Conservation (phyloP, 306 rosid species). For the Pterocarpus macrocarpus region DNA sequence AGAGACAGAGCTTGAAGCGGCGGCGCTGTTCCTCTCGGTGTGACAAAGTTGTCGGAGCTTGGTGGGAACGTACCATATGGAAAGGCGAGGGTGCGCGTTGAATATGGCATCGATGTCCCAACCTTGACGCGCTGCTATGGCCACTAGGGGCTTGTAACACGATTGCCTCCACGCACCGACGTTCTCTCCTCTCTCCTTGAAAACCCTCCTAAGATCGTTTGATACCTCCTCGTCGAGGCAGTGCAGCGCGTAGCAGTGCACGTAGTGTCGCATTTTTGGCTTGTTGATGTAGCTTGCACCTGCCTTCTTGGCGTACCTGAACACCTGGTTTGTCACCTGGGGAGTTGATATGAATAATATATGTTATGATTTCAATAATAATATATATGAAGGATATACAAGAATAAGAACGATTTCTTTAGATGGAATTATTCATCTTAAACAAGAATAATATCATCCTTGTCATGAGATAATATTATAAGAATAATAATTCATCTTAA, state of each 20-base stretch:
- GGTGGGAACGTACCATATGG: conserved; percentile 94
- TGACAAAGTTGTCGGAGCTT: conserved; percentile 97
- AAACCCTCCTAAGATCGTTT: conserved; percentile 68
- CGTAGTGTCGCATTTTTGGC: conserved; percentile 99
- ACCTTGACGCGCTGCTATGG: conserved; percentile 77
- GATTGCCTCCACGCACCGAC: conserved; percentile 95
- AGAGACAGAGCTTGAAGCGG: conserved; percentile 66
- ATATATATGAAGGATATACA: too few relatives aligned
- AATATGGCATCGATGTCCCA: conserved; percentile 97
- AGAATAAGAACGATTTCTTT: too few relatives aligned
- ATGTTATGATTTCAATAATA: too few relatives aligned
- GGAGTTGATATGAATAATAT: neutral
- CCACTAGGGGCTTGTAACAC: conserved; percentile 84
- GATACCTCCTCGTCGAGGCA: conserved; percentile 85
- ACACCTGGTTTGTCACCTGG: conserved; percentile 93
- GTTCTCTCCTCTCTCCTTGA: conserved; percentile 86
- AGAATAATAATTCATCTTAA: too few relatives aligned
- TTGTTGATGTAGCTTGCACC: conserved; percentile 97
- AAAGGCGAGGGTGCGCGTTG: conserved; percentile 80
- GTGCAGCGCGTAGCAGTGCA: conserved; percentile 92
- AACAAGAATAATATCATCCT: too few relatives aligned
- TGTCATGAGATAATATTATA: too few relatives aligned
- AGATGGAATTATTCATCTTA: too few relatives aligned
- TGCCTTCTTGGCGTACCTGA: conserved; percentile 83
- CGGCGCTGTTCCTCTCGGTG: conserved; percentile 67